Percentiles rank a stretch among this genome's conserved stretches.
phyloP scores from a whole-genome alignment of 108 stramenopile species.

The Pseudonitzschia multiseries region DNA sequence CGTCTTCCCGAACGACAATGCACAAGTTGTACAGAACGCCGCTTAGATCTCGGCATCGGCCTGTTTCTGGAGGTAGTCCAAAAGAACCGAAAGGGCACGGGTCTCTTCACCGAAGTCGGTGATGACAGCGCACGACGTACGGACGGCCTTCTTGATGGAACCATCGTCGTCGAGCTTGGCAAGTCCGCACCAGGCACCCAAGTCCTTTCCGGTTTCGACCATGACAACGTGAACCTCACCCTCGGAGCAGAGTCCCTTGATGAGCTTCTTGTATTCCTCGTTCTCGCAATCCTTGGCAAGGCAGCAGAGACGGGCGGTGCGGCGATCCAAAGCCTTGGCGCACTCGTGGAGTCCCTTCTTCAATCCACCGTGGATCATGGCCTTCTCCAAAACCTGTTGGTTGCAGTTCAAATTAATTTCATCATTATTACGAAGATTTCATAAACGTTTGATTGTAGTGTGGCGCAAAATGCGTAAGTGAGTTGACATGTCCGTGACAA shows the following conservation, averaged over 20 bases:
- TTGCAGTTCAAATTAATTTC: neutral
- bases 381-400: slow-evolving; percentile 92
- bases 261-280: slow-evolving; percentile 98
- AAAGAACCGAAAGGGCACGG: slow-evolving; percentile 90
- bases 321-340: slow-evolving; percentile 97
- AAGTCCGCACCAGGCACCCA: slow-evolving; percentile 98
- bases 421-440: neutral
- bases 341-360: slow-evolving; percentile 99
- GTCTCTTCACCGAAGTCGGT: slow-evolving; percentile 99
- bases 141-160: slow-evolving; percentile 95
- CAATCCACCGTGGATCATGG: slow-evolving; percentile 97
- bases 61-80: slow-evolving; percentile 97
- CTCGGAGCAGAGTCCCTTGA: slow-evolving; percentile 97
- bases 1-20: too few relatives aligned
- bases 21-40: neutral
- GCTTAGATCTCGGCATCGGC: slow-evolving; percentile 50
- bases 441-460: slow-evolving; percentile 2
- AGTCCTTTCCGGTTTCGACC: slow-evolving; percentile 93
- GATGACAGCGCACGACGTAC: slow-evolving; percentile 95
- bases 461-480: neutral
- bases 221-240: slow-evolving; percentile 97
- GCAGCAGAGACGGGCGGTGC: slow-evolving; percentile 97
- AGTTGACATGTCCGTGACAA: slow-evolving; percentile 22
- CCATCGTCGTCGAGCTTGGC: slow-evolving; percentile 97
- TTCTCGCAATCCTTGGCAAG: slow-evolving; percentile 99